These are phyloP conservation scores for Nicotiana tomentosiformis DNA, from an alignment of 257 asterid species.

Conservation along the genomic window DNA sequence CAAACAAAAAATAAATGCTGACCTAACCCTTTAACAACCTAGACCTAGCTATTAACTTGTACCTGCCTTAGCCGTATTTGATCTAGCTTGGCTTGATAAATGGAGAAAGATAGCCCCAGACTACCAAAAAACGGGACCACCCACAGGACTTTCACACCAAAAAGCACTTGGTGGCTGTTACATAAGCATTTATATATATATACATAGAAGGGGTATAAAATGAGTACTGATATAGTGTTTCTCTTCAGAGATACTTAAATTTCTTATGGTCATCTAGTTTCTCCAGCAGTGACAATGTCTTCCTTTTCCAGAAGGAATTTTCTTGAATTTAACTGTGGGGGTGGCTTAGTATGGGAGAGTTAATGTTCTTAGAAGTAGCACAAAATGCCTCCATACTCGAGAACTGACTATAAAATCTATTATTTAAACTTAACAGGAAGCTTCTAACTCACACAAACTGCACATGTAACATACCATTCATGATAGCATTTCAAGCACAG, in stretches of 20 bases:
- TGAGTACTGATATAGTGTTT: background rate
- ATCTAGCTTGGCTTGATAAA: background rate
- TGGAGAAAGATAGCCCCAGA: background rate
- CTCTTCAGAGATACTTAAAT: background rate
- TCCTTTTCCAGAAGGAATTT: background rate
- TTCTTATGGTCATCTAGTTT: background rate
- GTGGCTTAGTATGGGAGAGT: background rate
- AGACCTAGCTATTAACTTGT: background rate
- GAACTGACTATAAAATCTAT: background rate
- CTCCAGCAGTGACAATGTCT: background rate
- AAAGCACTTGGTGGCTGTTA: background rate
- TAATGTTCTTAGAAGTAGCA: background rate
- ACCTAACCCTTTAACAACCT: background rate
- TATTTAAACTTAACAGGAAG: background rate
- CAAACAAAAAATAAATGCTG: background rate
- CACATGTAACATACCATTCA: conserved; percentile 60
- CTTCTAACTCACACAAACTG: background rate
- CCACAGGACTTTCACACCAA: background rate
- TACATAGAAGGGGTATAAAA: background rate
- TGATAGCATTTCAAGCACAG: conserved; percentile 92
- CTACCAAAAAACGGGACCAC: background rate
- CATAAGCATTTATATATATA: background rate
- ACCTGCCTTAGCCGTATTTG: background rate
- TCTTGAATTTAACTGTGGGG: background rate
- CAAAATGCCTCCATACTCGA: background rate